A percentile compares a stretch with the other conserved stretches of the same genome.
Conservation (phyloP, 306 rosid genomes). For the Malus asiatica region DNA sequence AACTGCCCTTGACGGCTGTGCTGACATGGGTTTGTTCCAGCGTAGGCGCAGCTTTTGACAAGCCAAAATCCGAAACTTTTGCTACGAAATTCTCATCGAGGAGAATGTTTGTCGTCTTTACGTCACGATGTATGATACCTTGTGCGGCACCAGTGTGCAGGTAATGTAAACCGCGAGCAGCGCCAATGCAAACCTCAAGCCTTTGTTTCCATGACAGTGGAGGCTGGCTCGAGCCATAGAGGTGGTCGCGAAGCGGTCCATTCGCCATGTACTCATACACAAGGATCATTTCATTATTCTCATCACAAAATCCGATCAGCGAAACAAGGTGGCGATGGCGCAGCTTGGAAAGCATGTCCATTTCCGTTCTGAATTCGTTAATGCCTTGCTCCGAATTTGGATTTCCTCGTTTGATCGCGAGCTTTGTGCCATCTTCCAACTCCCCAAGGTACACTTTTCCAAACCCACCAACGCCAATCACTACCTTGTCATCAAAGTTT, state of each 20-base stretch:
- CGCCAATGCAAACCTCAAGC: conserved; percentile 77
- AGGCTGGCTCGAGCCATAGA: conserved; percentile 46
- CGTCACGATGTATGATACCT: conserved; percentile 74
- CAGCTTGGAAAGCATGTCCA: conserved; percentile 72
- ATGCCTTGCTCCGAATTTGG: conserved; percentile 71
- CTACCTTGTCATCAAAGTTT: conserved; percentile 51
- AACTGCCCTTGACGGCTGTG: conserved; percentile 91
- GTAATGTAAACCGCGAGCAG: conserved; percentile 81
- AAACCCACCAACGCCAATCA: conserved; percentile 84
- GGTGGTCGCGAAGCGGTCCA: conserved; percentile 73
- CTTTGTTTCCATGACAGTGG: conserved; percentile 70
- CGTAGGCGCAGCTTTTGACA: conserved; percentile 56
- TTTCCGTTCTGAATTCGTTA: conserved; percentile 69
- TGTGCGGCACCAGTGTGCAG: conserved; percentile 87
- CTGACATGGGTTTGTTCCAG: conserved; percentile 64
- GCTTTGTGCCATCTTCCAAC: conserved; percentile 55
- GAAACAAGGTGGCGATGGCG: conserved; percentile 91
- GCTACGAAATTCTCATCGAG: conserved; percentile 68
- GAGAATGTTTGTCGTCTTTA: conserved; percentile 84
- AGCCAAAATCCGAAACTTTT: conserved; percentile 79
- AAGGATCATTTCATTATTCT: conserved; percentile 72
- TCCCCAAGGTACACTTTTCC: conserved; percentile 77
- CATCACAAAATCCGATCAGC: conserved; percentile 69
- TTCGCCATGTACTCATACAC: conserved; percentile 83
- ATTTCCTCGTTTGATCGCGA: conserved; percentile 70